These are phyloP conservation scores for Mucor irregularis DNA, from an alignment of 371 early-diverging fungal species.

Conservation along the genomic window DNA sequence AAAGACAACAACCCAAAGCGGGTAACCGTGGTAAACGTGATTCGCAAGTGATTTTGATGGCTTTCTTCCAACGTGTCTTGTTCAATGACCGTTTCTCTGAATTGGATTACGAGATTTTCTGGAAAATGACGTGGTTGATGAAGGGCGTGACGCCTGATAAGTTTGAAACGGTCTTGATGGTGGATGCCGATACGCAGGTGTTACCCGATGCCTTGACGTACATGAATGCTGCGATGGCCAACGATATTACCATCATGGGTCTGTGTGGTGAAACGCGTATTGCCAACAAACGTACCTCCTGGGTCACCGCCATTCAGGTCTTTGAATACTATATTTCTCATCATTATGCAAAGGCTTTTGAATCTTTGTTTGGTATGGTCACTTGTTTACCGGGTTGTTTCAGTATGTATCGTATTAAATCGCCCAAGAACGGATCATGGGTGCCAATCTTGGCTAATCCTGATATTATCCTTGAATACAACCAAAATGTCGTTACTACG, in stretches of 20 bases:
- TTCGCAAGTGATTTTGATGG: constrained; percentile 97
- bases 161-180: constrained; percentile 94
- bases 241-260: constrained; percentile 82
- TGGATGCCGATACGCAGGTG: constrained; percentile 96
- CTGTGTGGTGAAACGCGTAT: constrained; percentile 88
- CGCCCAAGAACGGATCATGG: constrained; percentile 75
- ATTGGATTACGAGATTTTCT: constrained; percentile 94
- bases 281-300: constrained; percentile 76
- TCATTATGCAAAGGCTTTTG: constrained; percentile 94
- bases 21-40: constrained; percentile 99
- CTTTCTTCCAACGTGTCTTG: constrained; percentile 89
- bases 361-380: constrained; percentile 95
- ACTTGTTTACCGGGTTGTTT: constrained; percentile 98
- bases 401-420: constrained; percentile 87
- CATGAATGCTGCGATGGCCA: constrained; percentile 82
- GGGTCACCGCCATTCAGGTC: constrained; percentile 68
- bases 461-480: constrained; percentile 88
- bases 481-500: constrained; percentile 88
- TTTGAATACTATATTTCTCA: constrained; percentile 98
- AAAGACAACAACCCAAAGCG: constrained; percentile 60
- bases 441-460: constrained; percentile 90
- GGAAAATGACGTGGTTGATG: constrained; percentile 81
- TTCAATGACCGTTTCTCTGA: constrained; percentile 94
- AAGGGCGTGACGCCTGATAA: constrained; percentile 85
- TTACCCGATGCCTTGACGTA: constrained; percentile 74